Conservation (phyloP, 2,329 filamentous ascomycete species). For the Stemphylium beticola region DNA sequence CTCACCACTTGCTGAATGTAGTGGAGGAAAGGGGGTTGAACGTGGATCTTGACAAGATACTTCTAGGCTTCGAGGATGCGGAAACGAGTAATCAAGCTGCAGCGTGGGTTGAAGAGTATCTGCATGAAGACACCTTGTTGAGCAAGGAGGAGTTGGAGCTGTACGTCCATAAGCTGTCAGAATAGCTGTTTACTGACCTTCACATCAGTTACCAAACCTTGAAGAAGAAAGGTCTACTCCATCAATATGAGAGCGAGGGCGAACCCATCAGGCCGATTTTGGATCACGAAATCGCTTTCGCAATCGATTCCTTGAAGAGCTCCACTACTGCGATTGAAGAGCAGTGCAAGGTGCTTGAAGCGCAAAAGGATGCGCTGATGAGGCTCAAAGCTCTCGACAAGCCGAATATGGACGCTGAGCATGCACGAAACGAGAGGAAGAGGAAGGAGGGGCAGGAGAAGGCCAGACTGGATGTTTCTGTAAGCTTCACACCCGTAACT, state of each 20-base stretch:
- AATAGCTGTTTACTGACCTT: neutral
- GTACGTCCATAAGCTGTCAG: conserved; percentile 31
- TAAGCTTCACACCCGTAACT: conserved; percentile 8
- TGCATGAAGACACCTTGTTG: conserved; percentile 54
- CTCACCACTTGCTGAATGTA: conserved; percentile 53
- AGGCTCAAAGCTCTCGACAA: conserved; percentile 58
- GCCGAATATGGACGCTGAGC: conserved; percentile 47
- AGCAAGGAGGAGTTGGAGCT: conserved; percentile 57
- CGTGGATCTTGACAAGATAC: conserved; percentile 54
- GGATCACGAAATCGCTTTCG: conserved; percentile 66
- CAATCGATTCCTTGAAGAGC: conserved; percentile 67
- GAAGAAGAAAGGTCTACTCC: conserved; percentile 40
- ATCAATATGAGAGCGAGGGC: conserved; percentile 40
- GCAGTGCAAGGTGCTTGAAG: conserved; percentile 66
- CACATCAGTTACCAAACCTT: conserved; percentile 39
- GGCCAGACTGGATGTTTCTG: conserved; percentile 50
- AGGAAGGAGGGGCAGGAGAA: conserved; percentile 49
- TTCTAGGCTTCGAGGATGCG: conserved; percentile 54
- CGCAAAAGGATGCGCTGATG: conserved; percentile 68
- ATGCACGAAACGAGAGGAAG: conserved; percentile 48
- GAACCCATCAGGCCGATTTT: conserved; percentile 55
- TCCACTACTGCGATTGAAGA: conserved; percentile 69
- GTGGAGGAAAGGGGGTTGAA: conserved; percentile 54
- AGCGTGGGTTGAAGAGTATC: conserved; percentile 56
- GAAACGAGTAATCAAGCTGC: conserved; percentile 50